phyloP scores from a whole-genome alignment of 352 stramenopile genomes.

The Phytophthora multivora region DNA sequence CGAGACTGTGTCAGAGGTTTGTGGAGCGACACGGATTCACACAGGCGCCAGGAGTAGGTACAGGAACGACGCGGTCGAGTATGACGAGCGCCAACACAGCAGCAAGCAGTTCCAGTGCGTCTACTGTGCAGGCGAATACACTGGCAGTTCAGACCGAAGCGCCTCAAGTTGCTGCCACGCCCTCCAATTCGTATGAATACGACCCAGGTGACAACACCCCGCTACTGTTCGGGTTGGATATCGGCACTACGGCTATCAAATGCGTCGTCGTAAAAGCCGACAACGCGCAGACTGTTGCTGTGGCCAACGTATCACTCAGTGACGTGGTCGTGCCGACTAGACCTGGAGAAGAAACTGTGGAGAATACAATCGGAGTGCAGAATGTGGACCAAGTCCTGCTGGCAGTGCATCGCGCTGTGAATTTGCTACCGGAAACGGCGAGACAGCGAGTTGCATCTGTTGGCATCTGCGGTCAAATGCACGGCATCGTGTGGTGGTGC shows the following conservation, averaged over 20 bases:
- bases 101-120: background rate
- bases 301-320: conserved; percentile 39
- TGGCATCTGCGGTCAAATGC: conserved; percentile 87
- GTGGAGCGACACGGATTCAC: conserved; percentile 42
- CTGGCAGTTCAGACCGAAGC: background rate
- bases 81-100: background rate
- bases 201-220: conserved; percentile 23
- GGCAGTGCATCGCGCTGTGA: conserved; percentile 46
- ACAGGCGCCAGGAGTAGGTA: background rate
- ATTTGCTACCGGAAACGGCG: conserved; percentile 31
- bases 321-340: conserved; percentile 31
- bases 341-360: conserved; percentile 8
- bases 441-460: conserved; percentile 42
- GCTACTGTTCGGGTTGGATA: conserved; percentile 65
- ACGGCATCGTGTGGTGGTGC: conserved; percentile 86
- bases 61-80: background rate
- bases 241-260: conserved; percentile 83
- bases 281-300: conserved; percentile 35
- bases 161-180: background rate
- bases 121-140: background rate
- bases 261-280: conserved; percentile 54
- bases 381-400: conserved; percentile 52
- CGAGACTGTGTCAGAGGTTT: conserved; percentile 45
- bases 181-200: conserved; percentile 5
- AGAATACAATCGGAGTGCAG: conserved; percentile 40